Evolutionary conservation across 768 basidiomycete genomes (phyloP).

Genomic region (Mycena maculata): DNA sequence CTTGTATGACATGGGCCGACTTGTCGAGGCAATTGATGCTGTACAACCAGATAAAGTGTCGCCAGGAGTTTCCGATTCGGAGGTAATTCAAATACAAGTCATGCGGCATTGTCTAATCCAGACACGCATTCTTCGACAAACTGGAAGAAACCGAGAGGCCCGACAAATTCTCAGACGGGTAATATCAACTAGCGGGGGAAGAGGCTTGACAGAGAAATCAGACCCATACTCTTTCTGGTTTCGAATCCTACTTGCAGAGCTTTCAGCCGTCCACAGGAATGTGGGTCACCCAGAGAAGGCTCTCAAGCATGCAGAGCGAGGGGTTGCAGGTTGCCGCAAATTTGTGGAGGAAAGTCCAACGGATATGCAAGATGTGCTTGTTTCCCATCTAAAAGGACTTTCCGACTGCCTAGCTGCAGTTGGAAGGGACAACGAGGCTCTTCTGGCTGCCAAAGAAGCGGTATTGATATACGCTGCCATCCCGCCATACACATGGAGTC

Average conservation of each 20-base stretch:
- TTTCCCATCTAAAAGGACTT: not conserved
- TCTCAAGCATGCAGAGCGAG: not conserved
- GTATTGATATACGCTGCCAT: not conserved
- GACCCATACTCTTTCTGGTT: not conserved
- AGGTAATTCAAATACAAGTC: too few relatives aligned
- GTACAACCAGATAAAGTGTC: not conserved
- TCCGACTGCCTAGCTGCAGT: not conserved
- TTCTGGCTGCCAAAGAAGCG: not conserved
- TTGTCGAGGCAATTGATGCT: not conserved
- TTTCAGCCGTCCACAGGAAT: not conserved
- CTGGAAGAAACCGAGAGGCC: not conserved
- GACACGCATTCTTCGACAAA: not conserved
- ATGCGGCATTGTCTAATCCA: not conserved
- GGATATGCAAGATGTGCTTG: not conserved
- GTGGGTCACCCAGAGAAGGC: not conserved
- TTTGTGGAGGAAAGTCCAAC: too few relatives aligned
- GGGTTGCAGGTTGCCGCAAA: not conserved
- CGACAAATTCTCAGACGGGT: not conserved
- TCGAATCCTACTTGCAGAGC: not conserved
- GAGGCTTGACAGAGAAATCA: not conserved
- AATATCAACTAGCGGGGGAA: not conserved
- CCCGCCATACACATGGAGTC: not conserved
- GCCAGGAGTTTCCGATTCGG: not conserved
- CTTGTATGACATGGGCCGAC: not conserved
- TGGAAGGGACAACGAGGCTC: conserved; percentile 1